Percentiles rank a stretch among this genome's conserved stretches.
Conservation (phyloP, 768 basidiomycete species). For the Tephrocybe sp. region DNA sequence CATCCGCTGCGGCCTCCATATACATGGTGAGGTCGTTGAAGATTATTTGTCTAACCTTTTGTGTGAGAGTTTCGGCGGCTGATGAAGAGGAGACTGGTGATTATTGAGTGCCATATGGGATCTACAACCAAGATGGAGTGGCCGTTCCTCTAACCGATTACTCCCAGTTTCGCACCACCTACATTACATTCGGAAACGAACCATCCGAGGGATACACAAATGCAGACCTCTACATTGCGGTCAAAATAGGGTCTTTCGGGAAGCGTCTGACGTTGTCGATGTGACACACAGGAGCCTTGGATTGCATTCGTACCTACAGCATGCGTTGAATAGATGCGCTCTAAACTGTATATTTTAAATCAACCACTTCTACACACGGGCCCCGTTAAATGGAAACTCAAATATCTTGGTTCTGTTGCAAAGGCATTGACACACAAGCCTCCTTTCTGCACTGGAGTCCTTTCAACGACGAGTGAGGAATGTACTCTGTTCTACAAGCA, state of each 20-base stretch:
- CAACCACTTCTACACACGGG: no score
- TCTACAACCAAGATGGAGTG: neutral
- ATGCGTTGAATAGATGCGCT: no score
- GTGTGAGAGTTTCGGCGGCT: neutral
- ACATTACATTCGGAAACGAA: constrained; percentile 8
- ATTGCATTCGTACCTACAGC: no score
- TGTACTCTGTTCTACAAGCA: constrained; percentile 2
- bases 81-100: neutral
- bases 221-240: constrained; percentile 7
- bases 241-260: neutral
- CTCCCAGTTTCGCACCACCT: neutral
- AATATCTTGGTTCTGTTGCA: neutral
- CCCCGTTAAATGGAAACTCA: no score
- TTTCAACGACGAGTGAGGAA: neutral
- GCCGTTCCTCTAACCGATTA: constrained; percentile 5
- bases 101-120: neutral
- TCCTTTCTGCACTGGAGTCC: constrained; percentile 9
- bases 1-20: neutral
- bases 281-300: no score
- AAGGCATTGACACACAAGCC: constrained; percentile 6
- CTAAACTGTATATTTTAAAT: no score
- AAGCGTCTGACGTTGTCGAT: neutral
- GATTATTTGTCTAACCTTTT: neutral
- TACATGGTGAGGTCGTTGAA: neutral
- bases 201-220: neutral